Conservation (phyloP, 2,329 filamentous ascomycete species). For the Teratosphaeria zuluensis region DNA sequence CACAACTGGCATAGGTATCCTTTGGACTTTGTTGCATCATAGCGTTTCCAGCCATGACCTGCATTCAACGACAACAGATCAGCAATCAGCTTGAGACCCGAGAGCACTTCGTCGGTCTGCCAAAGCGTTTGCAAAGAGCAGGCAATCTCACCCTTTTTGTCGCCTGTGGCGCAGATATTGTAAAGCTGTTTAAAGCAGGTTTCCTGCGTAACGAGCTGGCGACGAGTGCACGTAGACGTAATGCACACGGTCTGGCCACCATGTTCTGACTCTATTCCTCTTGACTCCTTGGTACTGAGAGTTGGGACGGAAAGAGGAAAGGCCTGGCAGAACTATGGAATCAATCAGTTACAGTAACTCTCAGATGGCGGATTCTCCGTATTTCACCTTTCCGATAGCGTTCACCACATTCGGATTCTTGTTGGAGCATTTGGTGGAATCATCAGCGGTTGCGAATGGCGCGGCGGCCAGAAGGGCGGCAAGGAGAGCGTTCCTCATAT, state of each 20-base stretch:
- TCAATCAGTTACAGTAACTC: background rate
- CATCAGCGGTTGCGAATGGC: background rate
- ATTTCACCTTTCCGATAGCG: background rate
- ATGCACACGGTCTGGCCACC: background rate
- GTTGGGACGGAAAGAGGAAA: background rate
- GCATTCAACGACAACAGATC: background rate
- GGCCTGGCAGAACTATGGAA: background rate
- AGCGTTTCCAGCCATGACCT: background rate
- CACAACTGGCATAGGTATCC: background rate
- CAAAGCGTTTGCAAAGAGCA: background rate
- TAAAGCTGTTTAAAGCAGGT: background rate
- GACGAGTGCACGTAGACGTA: background rate
- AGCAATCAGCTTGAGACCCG: background rate
- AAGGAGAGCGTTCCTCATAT: background rate
- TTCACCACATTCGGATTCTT: background rate
- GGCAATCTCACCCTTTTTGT: background rate
- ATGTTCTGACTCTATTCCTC: background rate
- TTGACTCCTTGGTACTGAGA: background rate
- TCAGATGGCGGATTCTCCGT: background rate
- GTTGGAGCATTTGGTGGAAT: background rate
- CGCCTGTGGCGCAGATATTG: background rate
- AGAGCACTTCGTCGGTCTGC: background rate
- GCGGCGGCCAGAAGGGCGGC: background rate
- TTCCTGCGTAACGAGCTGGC: background rate
- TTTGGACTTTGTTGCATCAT: background rate